Evolutionary conservation across 495 filamentous ascomycete genomes (phyloP), one percentile per base, ranked within the genome.

Genomic region (Daldinia loculata): DNA sequence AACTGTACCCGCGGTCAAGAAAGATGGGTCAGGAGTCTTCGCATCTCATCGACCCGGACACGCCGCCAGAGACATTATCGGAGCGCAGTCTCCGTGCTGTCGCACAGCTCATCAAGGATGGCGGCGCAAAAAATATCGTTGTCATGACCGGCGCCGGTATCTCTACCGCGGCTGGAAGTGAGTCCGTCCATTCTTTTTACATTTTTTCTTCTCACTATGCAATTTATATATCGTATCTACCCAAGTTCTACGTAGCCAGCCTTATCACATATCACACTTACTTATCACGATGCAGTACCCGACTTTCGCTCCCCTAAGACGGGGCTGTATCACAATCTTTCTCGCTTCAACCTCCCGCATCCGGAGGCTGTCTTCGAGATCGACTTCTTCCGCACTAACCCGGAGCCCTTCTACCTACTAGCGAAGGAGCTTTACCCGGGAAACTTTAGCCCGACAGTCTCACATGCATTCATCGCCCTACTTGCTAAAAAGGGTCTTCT

Each of bases 401-500:
- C 95, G 0, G 81, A 86, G 24, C 94, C 96, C 0, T 99, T 99
- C 83, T 99, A 98, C 80, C 87, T 90, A 0, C 84, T 99, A 26
- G 94, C 95, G 24, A 89, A 90, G 66, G 94, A 98, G 76, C 85
- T 99, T 11, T 97, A 96, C 77, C 96, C 95, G 0, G 96, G 94
- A n/a, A 88, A 90, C 71, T 97, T 91, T 83, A 85, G 88, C 61
- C 96, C 96, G 2, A 98, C 72, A 14, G 36, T 76, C 8, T 76
- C 77, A 3, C 93, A 97, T 77, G 85, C 84, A 4, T 97, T 97
- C 74, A 88, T 98, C 65, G 86, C 87, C 9, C 72, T 78, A 32
- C 87, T 97, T 14, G 85, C 92, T 34, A 82, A 91, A 51, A 95
- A 94, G 80, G 88, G 88, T 5, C 81, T 94, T 32, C 82, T 99